phyloP scores from a whole-genome alignment of 495 filamentous ascomycete species.

The Penicillium parvum region DNA sequence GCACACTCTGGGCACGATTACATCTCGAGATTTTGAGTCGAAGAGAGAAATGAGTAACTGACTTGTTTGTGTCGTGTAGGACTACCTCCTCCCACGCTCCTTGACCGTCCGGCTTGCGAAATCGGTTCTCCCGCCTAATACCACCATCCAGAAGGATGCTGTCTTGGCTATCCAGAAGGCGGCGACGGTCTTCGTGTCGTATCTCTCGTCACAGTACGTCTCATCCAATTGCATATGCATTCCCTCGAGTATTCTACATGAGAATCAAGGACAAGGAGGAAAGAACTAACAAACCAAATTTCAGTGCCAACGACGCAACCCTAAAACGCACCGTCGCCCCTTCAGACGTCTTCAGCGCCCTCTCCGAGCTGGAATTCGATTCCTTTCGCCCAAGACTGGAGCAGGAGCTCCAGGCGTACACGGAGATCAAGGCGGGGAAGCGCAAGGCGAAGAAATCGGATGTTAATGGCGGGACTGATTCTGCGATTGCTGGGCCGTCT shows the following conservation, averaged over 20 bases:
- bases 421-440: slow-evolving; percentile 60
- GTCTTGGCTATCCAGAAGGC: slow-evolving; percentile 87
- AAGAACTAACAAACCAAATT: background rate
- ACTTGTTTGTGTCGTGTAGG: slow-evolving; percentile 48
- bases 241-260: background rate
- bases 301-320: slow-evolving; percentile 71
- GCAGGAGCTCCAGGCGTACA: slow-evolving; percentile 55
- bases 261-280: background rate
- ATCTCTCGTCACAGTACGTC: slow-evolving; percentile 75
- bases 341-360: slow-evolving; percentile 73
- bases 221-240: background rate
- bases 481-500: slow-evolving; percentile 16
- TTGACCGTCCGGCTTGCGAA: slow-evolving; percentile 91
- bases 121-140: slow-evolving; percentile 93
- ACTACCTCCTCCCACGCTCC: slow-evolving; percentile 88
- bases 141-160: slow-evolving; percentile 90
- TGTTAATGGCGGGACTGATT: slow-evolving; percentile 24
- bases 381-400: slow-evolving; percentile 63
- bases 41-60: background rate
- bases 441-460: slow-evolving; percentile 56
- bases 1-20: no score
- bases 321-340: slow-evolving; percentile 85
- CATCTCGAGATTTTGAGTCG: background rate
- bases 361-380: slow-evolving; percentile 80
- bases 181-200: slow-evolving; percentile 91